Base-by-base conservation (phyloP, 352 stramenopile species). In the Globisporangium okanoganense region DNA sequence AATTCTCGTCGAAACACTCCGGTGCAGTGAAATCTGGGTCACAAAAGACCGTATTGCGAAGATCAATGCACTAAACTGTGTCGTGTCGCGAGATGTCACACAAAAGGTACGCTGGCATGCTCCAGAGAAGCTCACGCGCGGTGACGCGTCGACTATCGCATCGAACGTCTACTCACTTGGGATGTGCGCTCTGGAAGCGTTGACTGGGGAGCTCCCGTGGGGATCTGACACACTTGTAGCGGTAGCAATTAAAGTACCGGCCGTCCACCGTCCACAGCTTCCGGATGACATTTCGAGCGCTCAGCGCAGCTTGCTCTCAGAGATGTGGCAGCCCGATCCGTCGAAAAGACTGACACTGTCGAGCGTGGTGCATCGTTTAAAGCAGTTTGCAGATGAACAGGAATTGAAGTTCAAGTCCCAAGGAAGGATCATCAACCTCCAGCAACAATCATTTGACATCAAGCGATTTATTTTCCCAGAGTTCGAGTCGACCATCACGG, bases 121-220 rank as follows among this genome's bases (percentile, higher is more conserved):
- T n/a, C n/a, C n/a, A n/a, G n/a, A n/a, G 29, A 3, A 33, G 29
- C 29, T 33, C 29, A 33, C 29, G 29, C 29, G 29, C 29, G 6
- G 29, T 6, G 29, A 33, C 3, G 29, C 29, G 29, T 33, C 29
- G 29, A 6, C n/a, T 7, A 33, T 33, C 29, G 6, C 29, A 33
- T 33, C 29, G 6, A 33, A 6, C 29, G 29, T 33, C 6, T 63
- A 56, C 57, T 27, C 57, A 6, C 57, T 56, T 13, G 45, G 31
- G 18, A 56, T 50, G 4, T 40, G 45, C 14, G 29, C 33, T 8
- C 27, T 65, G 5, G 58, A 65, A 25, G 50, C 22, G 10, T 10
- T 60, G 24, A 64, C 58, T 2, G 48, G 24, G 3, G 50, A 50
- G 13, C 16, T 33, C 10, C 35, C 58, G 7, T 64, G 48, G 35